Percentiles rank a stretch among this genome's conserved stretches.
phyloP scores from a whole-genome alignment of 768 basidiomycete genomes.

The Leccinum disarticulatum region DNA sequence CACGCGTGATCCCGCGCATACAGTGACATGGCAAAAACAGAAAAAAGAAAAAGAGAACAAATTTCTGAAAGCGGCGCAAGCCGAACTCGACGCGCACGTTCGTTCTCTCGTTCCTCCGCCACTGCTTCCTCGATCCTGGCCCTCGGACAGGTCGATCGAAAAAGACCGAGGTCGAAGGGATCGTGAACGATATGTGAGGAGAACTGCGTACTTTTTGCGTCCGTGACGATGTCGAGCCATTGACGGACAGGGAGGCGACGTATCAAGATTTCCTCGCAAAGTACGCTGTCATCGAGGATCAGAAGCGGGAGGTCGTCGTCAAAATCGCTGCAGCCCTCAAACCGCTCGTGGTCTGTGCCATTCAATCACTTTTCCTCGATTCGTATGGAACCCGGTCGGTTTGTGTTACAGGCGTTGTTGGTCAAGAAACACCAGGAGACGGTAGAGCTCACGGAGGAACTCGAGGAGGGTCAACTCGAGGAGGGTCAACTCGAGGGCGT shows the following conservation, averaged over 20 bases:
- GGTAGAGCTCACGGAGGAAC: constrained; percentile 19
- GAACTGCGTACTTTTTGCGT: constrained; percentile 8
- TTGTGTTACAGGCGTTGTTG: constrained; percentile 21
- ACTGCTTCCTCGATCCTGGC: neutral
- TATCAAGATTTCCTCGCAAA: constrained; percentile 29
- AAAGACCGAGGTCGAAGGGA: constrained; percentile 17
- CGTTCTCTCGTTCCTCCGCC: neutral
- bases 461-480: constrained; percentile 29
- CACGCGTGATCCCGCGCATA: neutral
- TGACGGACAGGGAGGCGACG: constrained; percentile 18
- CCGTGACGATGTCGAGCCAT: neutral
- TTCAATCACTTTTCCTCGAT: neutral
- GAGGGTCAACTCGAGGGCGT: constrained; percentile 26
- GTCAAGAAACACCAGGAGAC: constrained; percentile 30
- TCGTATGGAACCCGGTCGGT: neutral
- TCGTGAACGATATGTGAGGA: constrained; percentile 29
- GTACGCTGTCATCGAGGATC: constrained; percentile 28
- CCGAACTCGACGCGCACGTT: constrained; percentile 30
- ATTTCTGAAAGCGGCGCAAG: constrained; percentile 21
- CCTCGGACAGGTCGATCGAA: constrained; percentile 22
- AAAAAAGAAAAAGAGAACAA: constrained; percentile 24
- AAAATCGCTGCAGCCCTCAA: constrained; percentile 25
- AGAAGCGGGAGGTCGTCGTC: constrained; percentile 26
- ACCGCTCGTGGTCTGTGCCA: constrained; percentile 25
- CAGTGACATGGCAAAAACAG: constrained; percentile 36